These are phyloP conservation scores for Chlamydomonas urium DNA, from an alignment of 139 green algal species.

Conservation along the genomic window DNA sequence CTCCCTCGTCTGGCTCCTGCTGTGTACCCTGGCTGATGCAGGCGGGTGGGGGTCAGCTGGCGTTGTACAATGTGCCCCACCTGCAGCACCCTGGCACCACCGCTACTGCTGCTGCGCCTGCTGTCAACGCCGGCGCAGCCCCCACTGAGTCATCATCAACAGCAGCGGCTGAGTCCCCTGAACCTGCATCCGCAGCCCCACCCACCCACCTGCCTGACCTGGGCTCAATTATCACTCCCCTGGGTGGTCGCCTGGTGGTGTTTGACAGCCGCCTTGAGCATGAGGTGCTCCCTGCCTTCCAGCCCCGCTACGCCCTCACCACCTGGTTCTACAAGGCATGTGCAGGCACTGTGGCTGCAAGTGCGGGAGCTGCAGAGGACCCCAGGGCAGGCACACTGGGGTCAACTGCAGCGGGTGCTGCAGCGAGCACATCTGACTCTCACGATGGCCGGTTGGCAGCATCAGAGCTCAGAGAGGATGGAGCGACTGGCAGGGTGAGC, in stretches of 20 bases:
- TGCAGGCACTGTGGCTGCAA: no score
- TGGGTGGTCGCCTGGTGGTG: constrained; percentile 57
- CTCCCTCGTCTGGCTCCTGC: no score
- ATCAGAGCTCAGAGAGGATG: no score
- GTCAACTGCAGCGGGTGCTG: no score
- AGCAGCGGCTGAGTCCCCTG: not conserved
- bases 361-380: no score
- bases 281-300: constrained; percentile 59
- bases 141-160: not conserved
- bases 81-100: not conserved
- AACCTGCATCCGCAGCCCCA: not conserved
- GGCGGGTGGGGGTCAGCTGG: constrained; percentile 48
- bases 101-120: not conserved
- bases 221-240: constrained; percentile 40
- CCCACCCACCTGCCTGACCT: constrained; percentile 20
- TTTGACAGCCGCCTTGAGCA: constrained; percentile 61
- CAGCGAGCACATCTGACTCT: no score
- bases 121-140: not conserved
- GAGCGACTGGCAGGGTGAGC: no score
- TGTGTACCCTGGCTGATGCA: no score
- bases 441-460: no score
- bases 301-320: constrained; percentile 42
- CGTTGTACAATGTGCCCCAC: constrained; percentile 37
- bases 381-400: no score
- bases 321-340: constrained; percentile 61